These are phyloP conservation scores for Diaporthe vexans DNA, from an alignment of 2,329 filamentous ascomycete species.

Conservation along the genomic window DNA sequence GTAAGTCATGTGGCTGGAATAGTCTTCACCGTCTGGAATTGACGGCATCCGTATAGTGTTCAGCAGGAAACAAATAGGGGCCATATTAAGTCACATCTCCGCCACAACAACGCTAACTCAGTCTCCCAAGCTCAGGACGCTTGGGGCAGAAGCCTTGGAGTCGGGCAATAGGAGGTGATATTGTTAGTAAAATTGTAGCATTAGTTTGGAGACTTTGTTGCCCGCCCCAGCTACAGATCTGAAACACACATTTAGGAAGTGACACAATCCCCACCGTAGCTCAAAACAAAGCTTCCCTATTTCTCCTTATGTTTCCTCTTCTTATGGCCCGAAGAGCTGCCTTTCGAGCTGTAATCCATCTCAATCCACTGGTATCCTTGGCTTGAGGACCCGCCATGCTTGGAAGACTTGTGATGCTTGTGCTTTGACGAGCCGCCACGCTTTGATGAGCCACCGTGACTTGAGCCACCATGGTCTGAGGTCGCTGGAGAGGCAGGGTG, in stretches of 20 bases:
- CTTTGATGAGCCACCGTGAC: slow-evolving; percentile 37
- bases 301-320: slow-evolving; percentile 19
- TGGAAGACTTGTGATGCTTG: slow-evolving; percentile 36
- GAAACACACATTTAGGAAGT: not conserved
- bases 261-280: no score
- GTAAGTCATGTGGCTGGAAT: no score
- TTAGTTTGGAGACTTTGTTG: not conserved
- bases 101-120: not conserved
- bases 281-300: not conserved
- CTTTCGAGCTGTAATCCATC: slow-evolving; percentile 33
- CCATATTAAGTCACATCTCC: not conserved
- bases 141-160: not conserved
- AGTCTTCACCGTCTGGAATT: not conserved
- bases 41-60: not conserved
- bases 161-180: not conserved
- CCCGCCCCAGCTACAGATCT: not conserved
- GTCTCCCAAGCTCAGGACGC: not conserved
- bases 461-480: slow-evolving; percentile 23
- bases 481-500: not conserved
- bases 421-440: slow-evolving; percentile 35
- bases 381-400: slow-evolving; percentile 26
- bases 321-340: slow-evolving; percentile 8
- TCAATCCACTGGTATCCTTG: slow-evolving; percentile 37
- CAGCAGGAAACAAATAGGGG: not conserved
- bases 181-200: not conserved